phyloP scores from a whole-genome alignment of 2,329 filamentous ascomycete genomes.

The Phyllachora maydis region DNA sequence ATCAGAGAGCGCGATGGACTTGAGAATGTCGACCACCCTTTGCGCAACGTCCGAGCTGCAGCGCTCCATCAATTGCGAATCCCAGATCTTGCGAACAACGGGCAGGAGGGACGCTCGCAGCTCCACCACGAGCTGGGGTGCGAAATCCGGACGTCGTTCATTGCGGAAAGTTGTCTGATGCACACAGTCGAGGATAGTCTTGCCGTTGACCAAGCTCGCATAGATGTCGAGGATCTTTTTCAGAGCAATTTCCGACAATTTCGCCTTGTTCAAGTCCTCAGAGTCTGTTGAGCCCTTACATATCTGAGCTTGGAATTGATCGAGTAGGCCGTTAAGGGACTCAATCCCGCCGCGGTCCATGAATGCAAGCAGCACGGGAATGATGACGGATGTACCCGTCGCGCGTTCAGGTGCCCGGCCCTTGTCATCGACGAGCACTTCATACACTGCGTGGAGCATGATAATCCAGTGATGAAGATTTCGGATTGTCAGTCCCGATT shows the following conservation, averaged over 20 bases:
- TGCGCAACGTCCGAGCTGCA: constrained; percentile 58
- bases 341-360: constrained; percentile 62
- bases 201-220: constrained; percentile 52
- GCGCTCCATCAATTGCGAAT: constrained; percentile 65
- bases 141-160: constrained; percentile 17
- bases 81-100: constrained; percentile 61
- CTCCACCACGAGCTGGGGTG: constrained; percentile 63
- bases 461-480: constrained; percentile 69
- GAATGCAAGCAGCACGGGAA: constrained; percentile 71
- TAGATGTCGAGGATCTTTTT: constrained; percentile 78
- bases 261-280: constrained; percentile 23
- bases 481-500: constrained; percentile 27
- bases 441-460: constrained; percentile 56
- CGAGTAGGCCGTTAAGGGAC: constrained; percentile 50
- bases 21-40: constrained; percentile 65
- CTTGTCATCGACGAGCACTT: constrained; percentile 66
- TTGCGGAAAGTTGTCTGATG: constrained; percentile 23
- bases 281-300: constrained; percentile 14
- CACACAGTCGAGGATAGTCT: constrained; percentile 59
- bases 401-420: constrained; percentile 24
- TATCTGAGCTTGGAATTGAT: constrained; percentile 41
- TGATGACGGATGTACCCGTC: constrained; percentile 34
- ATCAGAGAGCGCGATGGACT: constrained; percentile 57
- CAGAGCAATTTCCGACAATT: constrained; percentile 36
- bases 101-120: constrained; percentile 64